Evolutionary conservation across 2,329 filamentous ascomycete genomes (phyloP), one percentile per base, ranked within the genome.

Genomic region (Curvularia lunata): DNA sequence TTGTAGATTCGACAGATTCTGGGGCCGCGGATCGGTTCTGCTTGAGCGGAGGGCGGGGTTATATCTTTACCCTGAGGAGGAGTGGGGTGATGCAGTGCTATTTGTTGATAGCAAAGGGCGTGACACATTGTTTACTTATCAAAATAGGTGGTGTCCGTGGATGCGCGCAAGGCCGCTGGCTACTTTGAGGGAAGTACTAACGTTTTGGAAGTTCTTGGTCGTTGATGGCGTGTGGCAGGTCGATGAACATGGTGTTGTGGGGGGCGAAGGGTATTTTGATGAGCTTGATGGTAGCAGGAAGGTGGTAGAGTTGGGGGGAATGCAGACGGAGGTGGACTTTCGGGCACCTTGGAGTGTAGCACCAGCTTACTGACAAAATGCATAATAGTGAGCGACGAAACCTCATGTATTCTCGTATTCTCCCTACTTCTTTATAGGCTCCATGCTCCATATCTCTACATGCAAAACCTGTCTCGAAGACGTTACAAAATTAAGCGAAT

Each of bases 181-280:
- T 52, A 52, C 50, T n/a, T 46, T 52, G 30, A 52, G 50, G 30
- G 50, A 52, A 41, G 50, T 52, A n/a, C 50, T 52, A 19, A 52
- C 50, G 40, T 52, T 52, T 45, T 52, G 50, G 50, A 52, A 52
- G 50, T 52, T 46, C 30, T 37, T 52, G 28, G 41, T 52, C 5
- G 28, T 45, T 46, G 41, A 52, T 38, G 50, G 41, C 10, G 50
- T 52, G 50, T 52, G 50, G 50, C 41, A 52, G 41, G 50, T 52
- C 38, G 41, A 52, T 46, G 50, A 16, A 40, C 12, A 52, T 46
- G 50, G 50, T 46, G 50, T 52, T 27, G 50, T 52, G 19, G 50
- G 41, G 18, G 41, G 41, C 40, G 28, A 38, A 19, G 41, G 30
- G 9, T 52, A 52, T 45, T 52, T 52, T 38, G 28, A 46, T 16